Conservation (phyloP, 106 monocot species). For the Iris macrosiphon region DNA sequence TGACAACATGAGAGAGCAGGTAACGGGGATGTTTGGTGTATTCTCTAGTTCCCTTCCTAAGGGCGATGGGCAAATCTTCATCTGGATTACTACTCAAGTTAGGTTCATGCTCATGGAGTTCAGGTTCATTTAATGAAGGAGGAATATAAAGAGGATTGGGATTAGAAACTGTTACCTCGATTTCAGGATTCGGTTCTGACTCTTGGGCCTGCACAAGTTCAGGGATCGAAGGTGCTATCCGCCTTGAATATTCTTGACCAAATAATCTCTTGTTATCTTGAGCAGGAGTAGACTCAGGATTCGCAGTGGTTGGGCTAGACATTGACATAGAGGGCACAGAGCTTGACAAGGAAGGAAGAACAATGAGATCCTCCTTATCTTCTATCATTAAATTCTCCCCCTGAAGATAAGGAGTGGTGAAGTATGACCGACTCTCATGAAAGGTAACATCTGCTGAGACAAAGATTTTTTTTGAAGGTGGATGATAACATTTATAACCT, state of each 20-base stretch:
- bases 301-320: not conserved
- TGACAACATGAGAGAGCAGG: not conserved
- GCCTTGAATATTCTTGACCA: not conserved
- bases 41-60: conserved; percentile 1
- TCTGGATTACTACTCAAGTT: not conserved
- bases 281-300: not conserved
- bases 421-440: not conserved
- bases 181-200: not conserved
- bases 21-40: not conserved
- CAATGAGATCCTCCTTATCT: too few species aligned
- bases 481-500: conserved; percentile 7
- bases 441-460: conserved; percentile 1
- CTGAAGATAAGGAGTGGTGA: not conserved
- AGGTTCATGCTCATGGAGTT: not conserved
- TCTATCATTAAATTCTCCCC: not conserved
- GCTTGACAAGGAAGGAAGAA: too few species aligned
- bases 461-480: too few species aligned
- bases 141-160: not conserved
- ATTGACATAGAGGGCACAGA: not conserved
- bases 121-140: too few species aligned
- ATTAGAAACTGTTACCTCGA: not conserved
- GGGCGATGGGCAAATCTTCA: conserved; percentile 6
- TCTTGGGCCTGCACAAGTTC: not conserved
- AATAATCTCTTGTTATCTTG: not conserved
- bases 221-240: not conserved